phyloP scores from a whole-genome alignment of 2,329 filamentous ascomycete species.

The Podosphaera aphanis region DNA sequence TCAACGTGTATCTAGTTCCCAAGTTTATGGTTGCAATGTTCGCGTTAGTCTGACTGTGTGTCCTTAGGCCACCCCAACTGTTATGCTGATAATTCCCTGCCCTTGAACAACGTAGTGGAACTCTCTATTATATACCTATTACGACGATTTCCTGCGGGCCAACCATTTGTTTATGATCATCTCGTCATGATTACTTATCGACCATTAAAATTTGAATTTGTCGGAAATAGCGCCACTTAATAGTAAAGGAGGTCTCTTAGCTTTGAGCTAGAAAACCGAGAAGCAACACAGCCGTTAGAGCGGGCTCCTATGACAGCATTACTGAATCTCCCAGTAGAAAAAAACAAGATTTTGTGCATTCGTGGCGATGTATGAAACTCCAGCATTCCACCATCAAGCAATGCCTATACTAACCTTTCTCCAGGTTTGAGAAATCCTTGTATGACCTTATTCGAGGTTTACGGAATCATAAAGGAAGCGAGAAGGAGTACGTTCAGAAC shows the following conservation, averaged over 20 bases:
- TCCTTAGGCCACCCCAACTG: not conserved
- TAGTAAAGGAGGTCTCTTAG: not conserved
- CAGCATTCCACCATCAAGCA: not conserved
- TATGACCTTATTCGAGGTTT: constrained; percentile 96
- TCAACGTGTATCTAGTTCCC: not conserved
- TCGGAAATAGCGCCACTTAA: not conserved
- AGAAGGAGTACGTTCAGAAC: constrained; percentile 85
- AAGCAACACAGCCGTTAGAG: not conserved
- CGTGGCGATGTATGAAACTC: not conserved
- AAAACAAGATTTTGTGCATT: not conserved
- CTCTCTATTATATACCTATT: too few relatives aligned
- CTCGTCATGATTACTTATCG: not conserved
- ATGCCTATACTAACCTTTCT: constrained; percentile 2
- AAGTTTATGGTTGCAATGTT: not conserved
- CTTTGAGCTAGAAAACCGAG: not conserved
- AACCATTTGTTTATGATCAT: not conserved
- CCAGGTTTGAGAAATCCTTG: constrained; percentile 95
- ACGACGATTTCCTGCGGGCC: too few relatives aligned
- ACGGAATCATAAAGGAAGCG: constrained; percentile 82
- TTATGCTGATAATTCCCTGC: too few relatives aligned
- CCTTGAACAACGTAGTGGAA: too few relatives aligned
- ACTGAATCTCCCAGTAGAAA: too few relatives aligned
- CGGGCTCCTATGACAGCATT: not conserved
- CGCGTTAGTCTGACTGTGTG: not conserved
- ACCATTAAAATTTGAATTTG: not conserved